phyloP scores from a whole-genome alignment of 2,329 filamentous ascomycete genomes.

The Ophiostoma pallidulum region DNA sequence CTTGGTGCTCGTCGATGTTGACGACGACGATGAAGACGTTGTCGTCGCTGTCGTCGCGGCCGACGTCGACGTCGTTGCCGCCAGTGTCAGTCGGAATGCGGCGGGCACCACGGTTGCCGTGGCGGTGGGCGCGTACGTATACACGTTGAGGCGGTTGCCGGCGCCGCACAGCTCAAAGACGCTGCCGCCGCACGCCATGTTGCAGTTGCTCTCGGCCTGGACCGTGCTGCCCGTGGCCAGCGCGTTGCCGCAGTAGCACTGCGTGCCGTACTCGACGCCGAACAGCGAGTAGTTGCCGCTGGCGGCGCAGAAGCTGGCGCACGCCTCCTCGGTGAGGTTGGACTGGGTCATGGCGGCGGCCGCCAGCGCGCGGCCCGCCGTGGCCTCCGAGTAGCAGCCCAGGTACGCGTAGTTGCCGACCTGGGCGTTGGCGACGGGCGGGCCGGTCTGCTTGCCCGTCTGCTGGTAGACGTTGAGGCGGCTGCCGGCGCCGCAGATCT shows the following conservation, averaged over 20 bases:
- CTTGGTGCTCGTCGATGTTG: too few relatives aligned
- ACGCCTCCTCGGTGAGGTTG: slow-evolving; percentile 39
- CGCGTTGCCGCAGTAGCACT: slow-evolving; percentile 41
- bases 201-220: slow-evolving; percentile 9
- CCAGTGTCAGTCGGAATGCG: too few relatives aligned
- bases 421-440: slow-evolving; percentile 25
- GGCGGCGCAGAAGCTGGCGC: slow-evolving; percentile 38
- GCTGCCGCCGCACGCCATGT: slow-evolving; percentile 14
- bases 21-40: neutral
- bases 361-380: slow-evolving; percentile 16
- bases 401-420: slow-evolving; percentile 22
- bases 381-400: slow-evolving; percentile 27
- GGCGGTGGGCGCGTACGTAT: slow-evolving; percentile 3
- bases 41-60: neutral
- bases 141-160: slow-evolving; percentile 13
- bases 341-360: slow-evolving; percentile 11
- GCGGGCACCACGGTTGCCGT: too few relatives aligned
- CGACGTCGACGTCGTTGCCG: neutral
- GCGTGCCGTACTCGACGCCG: slow-evolving; percentile 38
- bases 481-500: slow-evolving; percentile 14
- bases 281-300: slow-evolving; percentile 31
- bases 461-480: slow-evolving; percentile 14
- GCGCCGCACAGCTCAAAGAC: slow-evolving; percentile 14
- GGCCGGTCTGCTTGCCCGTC: slow-evolving; percentile 10
- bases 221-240: slow-evolving; percentile 6